Conservation (phyloP, 1,139 yeast genomes). For the Hanseniaspora uvarum region DNA sequence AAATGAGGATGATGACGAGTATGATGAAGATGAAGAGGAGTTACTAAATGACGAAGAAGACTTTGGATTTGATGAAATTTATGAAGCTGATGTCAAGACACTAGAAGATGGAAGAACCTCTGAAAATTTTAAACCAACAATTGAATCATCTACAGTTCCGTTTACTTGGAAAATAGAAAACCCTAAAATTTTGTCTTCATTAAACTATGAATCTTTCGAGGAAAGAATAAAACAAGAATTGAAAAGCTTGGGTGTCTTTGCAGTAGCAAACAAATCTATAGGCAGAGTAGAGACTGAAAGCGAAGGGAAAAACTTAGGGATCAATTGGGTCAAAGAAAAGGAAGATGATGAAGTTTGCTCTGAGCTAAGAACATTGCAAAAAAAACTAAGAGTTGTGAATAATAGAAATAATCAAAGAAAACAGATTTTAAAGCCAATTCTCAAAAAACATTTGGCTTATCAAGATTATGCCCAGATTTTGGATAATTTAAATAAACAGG, state of each 20-base stretch:
- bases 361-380: conserved; percentile 67
- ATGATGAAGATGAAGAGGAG: conserved; percentile 20
- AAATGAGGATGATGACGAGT: conserved; percentile 25
- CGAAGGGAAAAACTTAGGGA: conserved; percentile 29
- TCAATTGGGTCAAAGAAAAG: conserved; percentile 61
- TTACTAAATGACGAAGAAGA: conserved; percentile 19
- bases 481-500: conserved; percentile 91
- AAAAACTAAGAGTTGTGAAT: conserved; percentile 52
- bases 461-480: conserved; percentile 84
- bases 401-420: conserved; percentile 59
- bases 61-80: conserved; percentile 16
- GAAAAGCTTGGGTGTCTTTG: conserved; percentile 76
- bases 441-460: conserved; percentile 90
- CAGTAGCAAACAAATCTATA: conserved; percentile 12
- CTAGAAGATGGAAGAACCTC: conserved; percentile 4
- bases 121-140: conserved; percentile 20
- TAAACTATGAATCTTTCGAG: conserved; percentile 73
- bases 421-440: conserved; percentile 52
- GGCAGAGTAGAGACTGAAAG: conserved; percentile 42
- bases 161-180: conserved; percentile 18
- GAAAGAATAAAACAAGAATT: conserved; percentile 80
- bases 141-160: conserved; percentile 35
- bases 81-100: conserved; percentile 16
- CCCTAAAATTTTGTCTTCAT: conserved; percentile 33
- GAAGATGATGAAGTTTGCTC: conserved; percentile 94